phyloP scores from a whole-genome alignment of 1,139 yeast species.

The Candida sp. region DNA sequence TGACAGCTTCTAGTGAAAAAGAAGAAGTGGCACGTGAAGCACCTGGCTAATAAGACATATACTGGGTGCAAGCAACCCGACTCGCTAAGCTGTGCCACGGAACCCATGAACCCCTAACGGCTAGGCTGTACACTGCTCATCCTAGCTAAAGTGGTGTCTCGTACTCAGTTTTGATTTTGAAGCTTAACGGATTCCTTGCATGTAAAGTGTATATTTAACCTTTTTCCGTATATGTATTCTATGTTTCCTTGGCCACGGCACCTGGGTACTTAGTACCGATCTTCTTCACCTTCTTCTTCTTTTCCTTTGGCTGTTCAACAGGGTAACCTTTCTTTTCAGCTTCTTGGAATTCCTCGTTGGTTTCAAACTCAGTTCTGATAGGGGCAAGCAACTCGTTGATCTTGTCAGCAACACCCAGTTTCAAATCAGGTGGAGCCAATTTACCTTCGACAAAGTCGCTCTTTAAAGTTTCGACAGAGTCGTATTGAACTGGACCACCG shows the following conservation, averaged over 20 bases:
- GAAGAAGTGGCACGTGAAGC: too few relatives aligned
- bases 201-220: neutral
- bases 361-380: slow-evolving; percentile 69
- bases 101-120: too few relatives aligned
- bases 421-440: slow-evolving; percentile 92
- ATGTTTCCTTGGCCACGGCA: slow-evolving; percentile 22
- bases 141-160: neutral
- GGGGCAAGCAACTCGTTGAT: slow-evolving; percentile 85
- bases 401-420: slow-evolving; percentile 87
- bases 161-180: neutral
- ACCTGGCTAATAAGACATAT: too few relatives aligned
- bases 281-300: slow-evolving; percentile 77
- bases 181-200: neutral
- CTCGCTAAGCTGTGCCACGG: too few relatives aligned
- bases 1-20: too few relatives aligned
- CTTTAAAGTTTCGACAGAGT: slow-evolving; percentile 70
- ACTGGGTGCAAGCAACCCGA: too few relatives aligned
- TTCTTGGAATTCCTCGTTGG: slow-evolving; percentile 72
- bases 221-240: neutral
- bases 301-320: slow-evolving; percentile 60
- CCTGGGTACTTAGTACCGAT: slow-evolving; percentile 91
- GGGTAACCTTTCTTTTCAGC: slow-evolving; percentile 87
- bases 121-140: too few relatives aligned
- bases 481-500: slow-evolving; percentile 88
- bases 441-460: slow-evolving; percentile 72